A percentile compares a stretch with the other conserved stretches of the same genome.
Evolutionary conservation across 805 yeast genomes (phyloP).

Genomic region (Kregervanrija delftensis): DNA sequence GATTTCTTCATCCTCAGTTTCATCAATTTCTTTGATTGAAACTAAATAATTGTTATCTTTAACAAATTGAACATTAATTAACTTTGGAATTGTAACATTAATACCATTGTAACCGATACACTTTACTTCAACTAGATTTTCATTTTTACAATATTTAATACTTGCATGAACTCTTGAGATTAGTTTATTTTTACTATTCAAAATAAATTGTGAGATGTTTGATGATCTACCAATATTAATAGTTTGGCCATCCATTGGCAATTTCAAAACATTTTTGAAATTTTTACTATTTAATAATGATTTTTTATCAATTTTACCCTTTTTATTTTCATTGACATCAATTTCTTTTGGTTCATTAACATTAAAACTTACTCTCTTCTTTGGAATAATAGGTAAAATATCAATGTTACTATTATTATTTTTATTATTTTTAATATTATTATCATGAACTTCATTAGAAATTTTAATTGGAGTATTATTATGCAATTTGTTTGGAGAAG

Average conservation of each 20-base stretch:
- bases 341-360: neutral
- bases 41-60: constrained; percentile 16
- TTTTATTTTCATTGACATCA: neutral
- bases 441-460: too few species aligned
- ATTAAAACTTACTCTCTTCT: neutral
- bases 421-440: too few species aligned
- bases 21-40: constrained; percentile 5
- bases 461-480: too few species aligned
- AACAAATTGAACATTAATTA: constrained; percentile 23
- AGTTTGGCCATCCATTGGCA: constrained; percentile 31
- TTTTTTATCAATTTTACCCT: constrained; percentile 2
- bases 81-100: constrained; percentile 53
- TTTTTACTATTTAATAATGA: constrained; percentile 6
- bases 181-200: constrained; percentile 42
- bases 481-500: too few species aligned
- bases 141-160: constrained; percentile 35
- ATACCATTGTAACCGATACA: constrained; percentile 86
- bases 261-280: constrained; percentile 17
- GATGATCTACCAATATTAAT: constrained; percentile 66
- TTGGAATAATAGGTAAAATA: too few species aligned
- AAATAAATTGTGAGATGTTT: constrained; percentile 43
- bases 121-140: constrained; percentile 41
- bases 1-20: neutral
- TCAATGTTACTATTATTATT: too few species aligned
- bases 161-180: constrained; percentile 64